phyloP scores from a whole-genome alignment of 1,284 basidiomycete species.

The Boletus sp. region DNA sequence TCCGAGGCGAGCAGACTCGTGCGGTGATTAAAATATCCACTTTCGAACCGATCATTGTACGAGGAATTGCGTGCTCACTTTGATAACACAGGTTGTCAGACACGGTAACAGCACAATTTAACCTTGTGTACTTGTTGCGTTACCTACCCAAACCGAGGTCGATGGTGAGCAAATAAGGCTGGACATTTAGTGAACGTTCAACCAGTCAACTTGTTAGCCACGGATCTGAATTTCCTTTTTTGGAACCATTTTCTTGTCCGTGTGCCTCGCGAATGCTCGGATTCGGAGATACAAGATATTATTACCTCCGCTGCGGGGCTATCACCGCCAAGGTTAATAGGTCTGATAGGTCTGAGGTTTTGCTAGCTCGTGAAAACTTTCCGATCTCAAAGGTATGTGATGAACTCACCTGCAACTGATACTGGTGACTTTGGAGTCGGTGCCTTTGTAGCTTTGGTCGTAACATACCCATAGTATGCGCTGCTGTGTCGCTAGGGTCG shows the following conservation, averaged over 20 bases:
- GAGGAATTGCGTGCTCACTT: too few species aligned
- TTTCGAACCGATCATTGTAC: too few species aligned
- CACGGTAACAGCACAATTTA: too few species aligned
- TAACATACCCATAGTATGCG: background rate
- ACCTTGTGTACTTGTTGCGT: too few species aligned
- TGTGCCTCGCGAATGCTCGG: slow-evolving; percentile 23
- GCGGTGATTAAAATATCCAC: background rate
- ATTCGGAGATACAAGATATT: slow-evolving; percentile 5
- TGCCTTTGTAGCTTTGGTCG: background rate
- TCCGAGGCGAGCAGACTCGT: background rate
- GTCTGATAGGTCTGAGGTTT: background rate
- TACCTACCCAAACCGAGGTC: background rate
- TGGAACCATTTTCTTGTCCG: slow-evolving; percentile 15
- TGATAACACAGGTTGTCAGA: background rate
- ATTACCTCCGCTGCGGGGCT: background rate
- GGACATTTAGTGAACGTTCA: background rate
- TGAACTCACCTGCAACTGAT: background rate
- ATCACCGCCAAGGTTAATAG: background rate
- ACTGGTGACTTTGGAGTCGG: too few species aligned
- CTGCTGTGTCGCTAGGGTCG: slow-evolving; percentile 1
- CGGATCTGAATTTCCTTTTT: slow-evolving; percentile 5
- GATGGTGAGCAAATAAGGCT: background rate
- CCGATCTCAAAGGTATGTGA: background rate
- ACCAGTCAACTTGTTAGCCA: too few species aligned
- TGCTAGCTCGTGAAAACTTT: background rate